Evolutionary conservation across 2,329 filamentous ascomycete genomes (phyloP).

Genomic region (Nothophaeocryptopus gaeumannii): DNA sequence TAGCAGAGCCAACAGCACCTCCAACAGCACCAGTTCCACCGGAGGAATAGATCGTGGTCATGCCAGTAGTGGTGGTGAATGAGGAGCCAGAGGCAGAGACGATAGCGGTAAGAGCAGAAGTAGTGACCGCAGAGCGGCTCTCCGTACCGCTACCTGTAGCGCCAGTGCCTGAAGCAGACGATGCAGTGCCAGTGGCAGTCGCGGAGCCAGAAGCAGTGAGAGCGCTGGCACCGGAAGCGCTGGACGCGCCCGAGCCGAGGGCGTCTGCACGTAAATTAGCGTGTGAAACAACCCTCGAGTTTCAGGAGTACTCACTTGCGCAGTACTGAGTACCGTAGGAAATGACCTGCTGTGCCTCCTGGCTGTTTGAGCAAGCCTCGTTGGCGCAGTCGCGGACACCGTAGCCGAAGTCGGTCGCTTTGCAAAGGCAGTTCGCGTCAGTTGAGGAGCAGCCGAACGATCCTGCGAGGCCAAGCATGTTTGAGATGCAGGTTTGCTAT

Average conservation of each 20-base stretch:
- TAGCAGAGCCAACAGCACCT: slow-evolving; percentile 17
- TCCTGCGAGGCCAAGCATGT: slow-evolving; percentile 36
- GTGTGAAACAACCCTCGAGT: neutral
- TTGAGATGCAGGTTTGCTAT: slow-evolving; percentile 37
- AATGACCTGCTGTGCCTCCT: slow-evolving; percentile 32
- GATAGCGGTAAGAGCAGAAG: slow-evolving; percentile 31
- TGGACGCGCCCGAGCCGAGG: slow-evolving; percentile 17
- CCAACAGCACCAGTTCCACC: slow-evolving; percentile 8
- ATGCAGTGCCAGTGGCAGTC: slow-evolving; percentile 10
- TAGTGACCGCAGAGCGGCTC: slow-evolving; percentile 26
- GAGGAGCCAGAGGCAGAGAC: slow-evolving; percentile 31
- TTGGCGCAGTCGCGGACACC: slow-evolving; percentile 41
- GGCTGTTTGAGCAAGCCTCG: slow-evolving; percentile 31
- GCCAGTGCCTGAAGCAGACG: neutral
- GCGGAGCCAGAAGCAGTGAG: slow-evolving; percentile 8
- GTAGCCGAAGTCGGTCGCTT: slow-evolving; percentile 36
- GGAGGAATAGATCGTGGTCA: slow-evolving; percentile 34
- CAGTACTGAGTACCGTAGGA: slow-evolving; percentile 36
- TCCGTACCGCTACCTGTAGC: neutral
- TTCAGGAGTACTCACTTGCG: slow-evolving; percentile 21
- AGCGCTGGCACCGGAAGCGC: slow-evolving; percentile 12
- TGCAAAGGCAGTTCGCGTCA: slow-evolving; percentile 38
- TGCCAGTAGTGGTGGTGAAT: slow-evolving; percentile 34
- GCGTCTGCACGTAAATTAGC: slow-evolving; percentile 14
- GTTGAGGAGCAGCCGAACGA: slow-evolving; percentile 31